Evolutionary conservation across 768 basidiomycete genomes (phyloP), one percentile per base, ranked within the genome.

Genomic region (Hericium erinaceus): DNA sequence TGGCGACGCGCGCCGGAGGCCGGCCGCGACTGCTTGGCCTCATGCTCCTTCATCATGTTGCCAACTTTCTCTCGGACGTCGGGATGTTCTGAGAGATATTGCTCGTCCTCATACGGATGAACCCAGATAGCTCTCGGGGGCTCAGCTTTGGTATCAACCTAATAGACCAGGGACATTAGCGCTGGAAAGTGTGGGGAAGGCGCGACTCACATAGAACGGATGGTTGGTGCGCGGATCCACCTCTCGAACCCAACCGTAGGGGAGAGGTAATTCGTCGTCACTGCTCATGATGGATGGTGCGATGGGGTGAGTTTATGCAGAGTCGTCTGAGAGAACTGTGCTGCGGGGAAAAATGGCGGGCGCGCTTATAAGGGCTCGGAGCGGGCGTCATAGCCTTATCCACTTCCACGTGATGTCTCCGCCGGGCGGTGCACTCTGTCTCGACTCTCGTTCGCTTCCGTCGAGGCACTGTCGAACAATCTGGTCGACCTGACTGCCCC

Each of bases 91-190:
- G 58, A 62, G n/a, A 86, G 73, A 67, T 77, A 88, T 54, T 80
- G 74, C 49, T 83, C 79, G 65, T 88, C 85, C 57, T 88, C 83
- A 58, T 80, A 80, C 1, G 88, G 87, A 64, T 90, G 86, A 1
- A 75, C 74, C 88, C 87, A 90, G 63, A 82, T 87, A 0, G 81
- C 75, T 0, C 87, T 79, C 1, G 84, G 80, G 8, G 88, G 87
- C 8, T 67, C 72, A 0, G 81, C 79, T 57, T 70, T 73, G 0
- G 85, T 87, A 59, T 89, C 84, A 16, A 87, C 82, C 83, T 86
- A 50, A 26, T 9, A 39, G 48, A 6, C 44, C 55, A 18, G 59
- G 38, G 26, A 12, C 50, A 50, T 33, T 1, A 33, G 33, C 33
- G 11, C 37, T 2, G 40, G 41, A 10, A 28, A 52, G 9, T 22